Conservation (phyloP, 768 basidiomycete species). For the Mycena kentingensis region DNA sequence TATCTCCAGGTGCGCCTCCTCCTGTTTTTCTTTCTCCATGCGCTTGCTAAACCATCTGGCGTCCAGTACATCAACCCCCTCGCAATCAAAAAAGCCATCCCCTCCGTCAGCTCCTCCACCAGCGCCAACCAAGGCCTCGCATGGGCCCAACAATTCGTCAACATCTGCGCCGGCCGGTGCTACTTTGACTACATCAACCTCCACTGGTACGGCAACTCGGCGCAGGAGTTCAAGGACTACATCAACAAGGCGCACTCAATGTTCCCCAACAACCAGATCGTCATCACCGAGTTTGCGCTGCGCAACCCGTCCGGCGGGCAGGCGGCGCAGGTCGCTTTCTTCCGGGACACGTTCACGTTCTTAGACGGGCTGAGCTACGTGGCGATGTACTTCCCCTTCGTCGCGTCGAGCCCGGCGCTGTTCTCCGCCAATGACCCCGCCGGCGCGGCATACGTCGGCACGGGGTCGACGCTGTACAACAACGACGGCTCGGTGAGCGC, state of each 20-base stretch:
- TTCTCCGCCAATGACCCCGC: not conserved
- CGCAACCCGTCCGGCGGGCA: conserved; percentile 32
- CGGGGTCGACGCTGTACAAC: not conserved
- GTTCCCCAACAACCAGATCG: conserved; percentile 23
- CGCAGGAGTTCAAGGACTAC: not conserved
- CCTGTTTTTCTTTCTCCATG: too few species aligned
- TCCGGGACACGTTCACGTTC: not conserved
- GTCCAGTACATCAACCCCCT: conserved; percentile 36
- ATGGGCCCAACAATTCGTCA: conserved; percentile 35
- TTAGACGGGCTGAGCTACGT: too few species aligned
- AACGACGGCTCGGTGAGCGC: not conserved
- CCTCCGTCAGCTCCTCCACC: conserved; percentile 35
- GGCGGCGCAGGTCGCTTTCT: conserved; percentile 28
- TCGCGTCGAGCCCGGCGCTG: too few species aligned
- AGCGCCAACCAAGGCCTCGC: conserved; percentile 32
- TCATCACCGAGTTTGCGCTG: conserved; percentile 38
- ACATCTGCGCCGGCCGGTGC: too few species aligned
- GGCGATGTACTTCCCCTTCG: not conserved
- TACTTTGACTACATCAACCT: conserved; percentile 37
- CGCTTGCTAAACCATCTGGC: too few species aligned
- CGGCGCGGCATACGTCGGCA: not conserved
- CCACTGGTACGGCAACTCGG: not conserved
- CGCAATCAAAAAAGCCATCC: conserved; percentile 41
- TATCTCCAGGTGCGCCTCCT: too few species aligned
- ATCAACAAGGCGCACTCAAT: conserved; percentile 5